Conservation (phyloP, 108 stramenopile genomes). For the Discostella stelligeroides region DNA sequence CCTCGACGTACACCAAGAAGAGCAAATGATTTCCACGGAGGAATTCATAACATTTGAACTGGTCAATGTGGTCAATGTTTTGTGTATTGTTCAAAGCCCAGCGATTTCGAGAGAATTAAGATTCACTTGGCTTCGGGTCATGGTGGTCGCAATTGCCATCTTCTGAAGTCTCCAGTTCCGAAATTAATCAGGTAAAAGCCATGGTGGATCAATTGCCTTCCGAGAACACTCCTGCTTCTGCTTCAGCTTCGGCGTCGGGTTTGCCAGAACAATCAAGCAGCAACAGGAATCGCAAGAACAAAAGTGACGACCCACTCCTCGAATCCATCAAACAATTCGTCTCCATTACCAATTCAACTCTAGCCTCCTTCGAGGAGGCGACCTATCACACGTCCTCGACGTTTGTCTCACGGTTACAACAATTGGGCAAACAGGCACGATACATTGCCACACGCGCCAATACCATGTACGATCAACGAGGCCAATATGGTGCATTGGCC, state of each 20-base stretch:
- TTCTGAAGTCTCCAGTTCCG: too few relatives aligned
- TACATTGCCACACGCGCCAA: slow-evolving; percentile 21
- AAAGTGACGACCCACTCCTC: slow-evolving; percentile 20
- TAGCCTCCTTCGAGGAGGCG: slow-evolving; percentile 39
- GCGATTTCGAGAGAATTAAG: too few relatives aligned
- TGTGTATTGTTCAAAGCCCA: too few relatives aligned
- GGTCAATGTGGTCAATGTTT: too few relatives aligned
- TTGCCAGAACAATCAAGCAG: too few relatives aligned
- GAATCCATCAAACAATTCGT: slow-evolving; percentile 26
- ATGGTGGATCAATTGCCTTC: slow-evolving; percentile 3
- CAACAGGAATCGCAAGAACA: not conserved
- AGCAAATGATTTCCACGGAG: too few relatives aligned
- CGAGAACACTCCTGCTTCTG: slow-evolving; percentile 1
- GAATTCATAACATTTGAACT: too few relatives aligned
- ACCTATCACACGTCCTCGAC: slow-evolving; percentile 24
- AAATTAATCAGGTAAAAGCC: not conserved
- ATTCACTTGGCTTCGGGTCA: not conserved
- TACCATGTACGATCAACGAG: slow-evolving; percentile 33
- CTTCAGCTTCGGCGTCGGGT: not conserved
- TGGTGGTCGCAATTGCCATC: not conserved
- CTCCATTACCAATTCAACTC: slow-evolving; percentile 30
- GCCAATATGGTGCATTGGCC: slow-evolving; percentile 45
- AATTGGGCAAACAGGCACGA: slow-evolving; percentile 23
- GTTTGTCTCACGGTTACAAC: slow-evolving; percentile 29
- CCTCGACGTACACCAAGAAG: too few relatives aligned